Evolutionary conservation across 2,329 filamentous ascomycete genomes (phyloP).

Genomic region (Ascochyta rabiei): DNA sequence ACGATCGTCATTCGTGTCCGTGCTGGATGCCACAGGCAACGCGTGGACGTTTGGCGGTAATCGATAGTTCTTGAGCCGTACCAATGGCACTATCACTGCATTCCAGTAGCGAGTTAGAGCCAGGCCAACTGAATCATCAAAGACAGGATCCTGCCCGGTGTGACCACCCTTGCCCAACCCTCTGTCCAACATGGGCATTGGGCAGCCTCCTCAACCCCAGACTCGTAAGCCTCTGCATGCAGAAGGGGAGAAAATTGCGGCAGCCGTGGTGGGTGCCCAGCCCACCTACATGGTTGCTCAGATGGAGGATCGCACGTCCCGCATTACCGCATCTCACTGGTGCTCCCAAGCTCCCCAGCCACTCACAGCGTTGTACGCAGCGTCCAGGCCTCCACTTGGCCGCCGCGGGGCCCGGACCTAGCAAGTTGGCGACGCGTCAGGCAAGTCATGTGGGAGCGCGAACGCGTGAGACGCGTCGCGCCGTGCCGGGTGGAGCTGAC

Average conservation of each 20-base stretch:
- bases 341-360: constrained; percentile 2
- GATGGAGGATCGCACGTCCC: constrained; percentile 18
- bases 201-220: constrained; percentile 2
- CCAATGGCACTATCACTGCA: background rate
- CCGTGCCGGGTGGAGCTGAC: constrained; percentile 3
- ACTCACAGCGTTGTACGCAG: constrained; percentile 9
- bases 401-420: constrained; percentile 19
- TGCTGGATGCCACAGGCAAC: constrained; percentile 26
- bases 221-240: constrained; percentile 10
- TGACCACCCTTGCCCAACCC: constrained; percentile 11
- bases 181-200: constrained; percentile 2
- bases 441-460: constrained; percentile 26
- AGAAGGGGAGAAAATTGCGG: constrained; percentile 17
- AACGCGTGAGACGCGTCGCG: constrained; percentile 31
- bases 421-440: constrained; percentile 20
- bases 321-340: constrained; percentile 20
- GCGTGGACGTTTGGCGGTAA: constrained; percentile 12
- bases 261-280: constrained; percentile 21
- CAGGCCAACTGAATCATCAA: constrained; percentile 1
- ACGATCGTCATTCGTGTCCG: constrained; percentile 32
- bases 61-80: constrained; percentile 11
- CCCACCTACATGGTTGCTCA: constrained; percentile 22
- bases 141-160: constrained; percentile 3
- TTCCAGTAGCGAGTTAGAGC: background rate
- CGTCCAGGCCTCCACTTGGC: constrained; percentile 7